Base-by-base conservation (phyloP, 2,329 filamentous ascomycete genomes). In the Aureobasidium namibiae region DNA sequence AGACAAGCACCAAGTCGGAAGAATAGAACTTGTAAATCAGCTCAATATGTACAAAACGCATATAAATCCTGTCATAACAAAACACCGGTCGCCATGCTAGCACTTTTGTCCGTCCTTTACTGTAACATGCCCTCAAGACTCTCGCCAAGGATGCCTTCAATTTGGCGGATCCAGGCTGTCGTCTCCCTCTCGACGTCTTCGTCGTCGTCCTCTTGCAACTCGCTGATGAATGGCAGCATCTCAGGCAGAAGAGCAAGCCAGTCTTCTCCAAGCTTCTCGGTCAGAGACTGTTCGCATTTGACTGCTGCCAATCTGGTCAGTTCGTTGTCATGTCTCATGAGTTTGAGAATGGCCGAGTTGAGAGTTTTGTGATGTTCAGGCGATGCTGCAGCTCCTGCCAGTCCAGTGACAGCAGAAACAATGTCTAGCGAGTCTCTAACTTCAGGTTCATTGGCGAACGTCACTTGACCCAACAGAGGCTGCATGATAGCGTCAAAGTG, bases 161-260 rank as follows among this genome's bases (percentile, higher is more conserved):
- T 95, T 74, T 86, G 85, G 69, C 87, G 82, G 66, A 97, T 94
- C 92, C 94, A 96, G 67, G 84, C 80, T 70, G 92, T 83, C 38
- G 91, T 92, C 77, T 96, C 92, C 69, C 85, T 80, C 77, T 99
- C 94, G 24, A 99, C 92, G 29, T 82, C 80, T 75, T 97, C 94
- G 69, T 97, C 92, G 65, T 97, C 94, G 71, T 99, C 94, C 70
- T 99, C 94, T 75, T 96, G 88, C 68, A 96, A 73, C 76, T 99
- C 94, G 68, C 90, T 95, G 67, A 99, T 96, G 64, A 92, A 90
- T 21, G 95, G 92, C 71, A 99, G 76, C 88, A 96, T 97, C 80
- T 99, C 94, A 0, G 92, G 90, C 69, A 97, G 73, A 77, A 95
- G 82, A 1, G 86, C 83, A 61, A 99, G 75, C 94, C 94, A 99